Conservation (phyloP, 1,139 yeast species). For the Taiozyma sp. region DNA sequence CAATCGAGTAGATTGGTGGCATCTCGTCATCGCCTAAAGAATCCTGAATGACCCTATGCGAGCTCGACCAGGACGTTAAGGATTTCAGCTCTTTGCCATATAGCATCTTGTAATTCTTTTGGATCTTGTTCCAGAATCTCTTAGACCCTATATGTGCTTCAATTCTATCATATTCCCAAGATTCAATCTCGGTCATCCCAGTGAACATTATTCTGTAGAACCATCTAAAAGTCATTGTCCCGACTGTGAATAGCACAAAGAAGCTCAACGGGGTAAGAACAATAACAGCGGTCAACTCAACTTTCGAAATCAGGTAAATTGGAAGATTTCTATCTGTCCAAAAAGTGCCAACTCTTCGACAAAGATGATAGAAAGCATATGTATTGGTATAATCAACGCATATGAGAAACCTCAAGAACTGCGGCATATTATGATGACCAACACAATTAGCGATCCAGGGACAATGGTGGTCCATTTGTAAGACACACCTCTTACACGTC, state of each 20-base stretch:
- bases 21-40: slow-evolving; percentile 13
- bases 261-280: slow-evolving; percentile 51
- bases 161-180: slow-evolving; percentile 87
- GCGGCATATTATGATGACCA: slow-evolving; percentile 75
- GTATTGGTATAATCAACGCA: slow-evolving; percentile 62
- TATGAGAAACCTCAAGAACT: slow-evolving; percentile 71
- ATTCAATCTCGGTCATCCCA: slow-evolving; percentile 91
- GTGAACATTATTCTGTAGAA: slow-evolving; percentile 46
- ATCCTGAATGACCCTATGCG: slow-evolving; percentile 22
- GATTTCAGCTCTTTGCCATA: slow-evolving; percentile 43
- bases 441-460: slow-evolving; percentile 90
- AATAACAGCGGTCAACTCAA: slow-evolving; percentile 53
- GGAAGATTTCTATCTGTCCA: slow-evolving; percentile 57
- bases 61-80: slow-evolving; percentile 42
- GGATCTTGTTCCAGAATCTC: slow-evolving; percentile 46
- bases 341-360: slow-evolving; percentile 37
- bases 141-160: slow-evolving; percentile 57
- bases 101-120: slow-evolving; percentile 39
- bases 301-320: slow-evolving; percentile 48
- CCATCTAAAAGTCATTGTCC: slow-evolving; percentile 58
- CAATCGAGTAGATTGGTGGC: slow-evolving; percentile 38
- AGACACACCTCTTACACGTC: slow-evolving; percentile 54
- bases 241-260: slow-evolving; percentile 56
- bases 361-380: slow-evolving; percentile 41
- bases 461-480: slow-evolving; percentile 83